A percentile compares a stretch with the other conserved stretches of the same genome.
These are phyloP conservation scores for Geotrichum restrictum DNA, from an alignment of 1,139 yeast genomes.

Conservation along the genomic window DNA sequence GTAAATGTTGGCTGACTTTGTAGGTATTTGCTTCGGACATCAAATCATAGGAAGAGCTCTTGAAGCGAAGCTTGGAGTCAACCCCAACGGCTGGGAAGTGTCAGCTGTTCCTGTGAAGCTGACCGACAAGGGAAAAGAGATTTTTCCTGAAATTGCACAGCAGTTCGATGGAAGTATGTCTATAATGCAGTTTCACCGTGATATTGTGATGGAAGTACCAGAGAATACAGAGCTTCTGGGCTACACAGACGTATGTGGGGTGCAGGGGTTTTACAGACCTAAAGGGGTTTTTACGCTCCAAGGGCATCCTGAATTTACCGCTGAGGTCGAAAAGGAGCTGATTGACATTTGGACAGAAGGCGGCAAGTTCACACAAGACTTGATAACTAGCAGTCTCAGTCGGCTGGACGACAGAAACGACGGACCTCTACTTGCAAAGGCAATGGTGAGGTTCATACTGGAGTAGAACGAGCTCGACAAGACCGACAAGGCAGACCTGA, in stretches of 20 bases:
- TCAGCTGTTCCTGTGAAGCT: not conserved
- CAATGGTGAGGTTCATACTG: constrained; percentile 36
- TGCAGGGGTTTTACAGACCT: constrained; percentile 60
- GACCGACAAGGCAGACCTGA: too few species aligned
- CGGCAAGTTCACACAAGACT: constrained; percentile 27
- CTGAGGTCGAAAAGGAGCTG: constrained; percentile 37
- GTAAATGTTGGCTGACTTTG: not conserved
- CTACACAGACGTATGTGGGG: constrained; percentile 49
- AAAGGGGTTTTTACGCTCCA: constrained; percentile 61
- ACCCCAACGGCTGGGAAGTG: constrained; percentile 8
- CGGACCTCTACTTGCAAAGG: constrained; percentile 32
- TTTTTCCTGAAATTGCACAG: not conserved
- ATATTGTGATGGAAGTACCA: constrained; percentile 55
- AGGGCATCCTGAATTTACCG: constrained; percentile 81
- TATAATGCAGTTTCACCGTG: constrained; percentile 67
- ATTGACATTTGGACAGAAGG: constrained; percentile 24
- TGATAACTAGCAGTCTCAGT: constrained; percentile 26
- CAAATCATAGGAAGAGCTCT: constrained; percentile 8
- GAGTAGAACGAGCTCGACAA: too few species aligned
- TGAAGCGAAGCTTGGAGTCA: not conserved
- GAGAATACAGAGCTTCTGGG: constrained; percentile 33
- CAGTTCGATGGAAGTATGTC: not conserved
- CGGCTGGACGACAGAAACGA: constrained; percentile 29
- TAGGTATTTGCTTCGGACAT: constrained; percentile 9
- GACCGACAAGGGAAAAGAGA: not conserved